These are phyloP conservation scores for Gossypium thurberi DNA, from an alignment of 345 rosid species.

Conservation along the genomic window DNA sequence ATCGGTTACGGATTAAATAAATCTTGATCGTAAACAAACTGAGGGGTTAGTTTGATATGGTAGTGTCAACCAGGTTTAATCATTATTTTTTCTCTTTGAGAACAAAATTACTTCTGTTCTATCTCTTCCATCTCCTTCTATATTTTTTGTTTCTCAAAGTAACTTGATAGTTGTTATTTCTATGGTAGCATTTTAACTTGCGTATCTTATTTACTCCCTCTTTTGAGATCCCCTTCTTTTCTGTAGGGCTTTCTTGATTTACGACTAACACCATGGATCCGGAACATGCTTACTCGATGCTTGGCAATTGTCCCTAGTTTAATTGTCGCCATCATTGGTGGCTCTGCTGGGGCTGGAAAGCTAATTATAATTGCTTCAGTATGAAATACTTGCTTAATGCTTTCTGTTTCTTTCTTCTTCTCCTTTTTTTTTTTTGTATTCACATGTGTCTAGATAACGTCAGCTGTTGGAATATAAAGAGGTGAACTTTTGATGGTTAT, in stretches of 20 bases:
- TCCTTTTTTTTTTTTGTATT: neutral
- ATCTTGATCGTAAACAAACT: too few relatives aligned
- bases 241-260: conserved; percentile 76
- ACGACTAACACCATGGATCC: conserved; percentile 69
- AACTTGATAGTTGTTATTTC: neutral
- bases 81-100: too few relatives aligned
- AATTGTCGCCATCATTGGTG: conserved; percentile 81
- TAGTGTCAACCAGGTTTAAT: too few relatives aligned
- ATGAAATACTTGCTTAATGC: neutral
- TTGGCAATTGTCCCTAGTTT: conserved; percentile 92
- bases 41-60: too few relatives aligned
- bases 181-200: neutral
- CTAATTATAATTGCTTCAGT: conserved; percentile 93
- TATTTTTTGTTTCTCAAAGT: neutral
- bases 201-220: neutral
- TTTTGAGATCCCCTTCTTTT: neutral
- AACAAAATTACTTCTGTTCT: neutral
- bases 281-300: conserved; percentile 78
- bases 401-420: neutral
- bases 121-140: neutral
- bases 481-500: neutral
- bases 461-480: neutral
- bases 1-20: too few relatives aligned
- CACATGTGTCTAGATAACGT: neutral
- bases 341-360: conserved; percentile 86